Evolutionary conservation across 2,329 filamentous ascomycete species (phyloP).

Genomic region (Colletotrichum sidae): DNA sequence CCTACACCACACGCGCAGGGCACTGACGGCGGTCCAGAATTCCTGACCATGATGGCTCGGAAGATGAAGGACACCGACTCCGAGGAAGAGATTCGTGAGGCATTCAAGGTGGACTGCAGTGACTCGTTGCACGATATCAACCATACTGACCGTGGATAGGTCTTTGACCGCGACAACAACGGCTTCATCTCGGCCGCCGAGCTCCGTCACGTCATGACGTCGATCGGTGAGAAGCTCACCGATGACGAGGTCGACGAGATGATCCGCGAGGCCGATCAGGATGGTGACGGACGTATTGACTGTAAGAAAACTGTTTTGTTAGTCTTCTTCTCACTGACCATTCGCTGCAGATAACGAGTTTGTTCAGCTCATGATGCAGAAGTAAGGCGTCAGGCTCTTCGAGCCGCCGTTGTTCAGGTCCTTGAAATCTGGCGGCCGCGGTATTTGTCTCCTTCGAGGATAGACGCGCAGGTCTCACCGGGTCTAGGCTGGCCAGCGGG

Average conservation of each 20-base stretch:
- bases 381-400: constrained; percentile 63
- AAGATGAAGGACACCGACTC: constrained; percentile 96
- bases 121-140: neutral
- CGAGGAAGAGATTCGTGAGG: constrained; percentile 90
- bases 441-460: constrained; percentile 27
- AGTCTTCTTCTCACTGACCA: constrained; percentile 28
- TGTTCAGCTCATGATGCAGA: constrained; percentile 96
- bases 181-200: constrained; percentile 91
- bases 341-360: constrained; percentile 81
- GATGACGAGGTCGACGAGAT: constrained; percentile 94
- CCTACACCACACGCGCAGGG: too few species aligned
- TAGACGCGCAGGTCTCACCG: constrained; percentile 17
- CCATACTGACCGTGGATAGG: constrained; percentile 52
- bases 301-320: constrained; percentile 64
- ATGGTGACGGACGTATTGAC: constrained; percentile 89
- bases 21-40: constrained; percentile 70
- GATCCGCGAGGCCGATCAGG: constrained; percentile 92
- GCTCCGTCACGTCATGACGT: constrained; percentile 91
- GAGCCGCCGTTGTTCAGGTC: constrained; percentile 17
- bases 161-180: constrained; percentile 91
- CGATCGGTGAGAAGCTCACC: constrained; percentile 90
- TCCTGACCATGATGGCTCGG: constrained; percentile 92
- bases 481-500: constrained; percentile 24
- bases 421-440: constrained; percentile 11
- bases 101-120: constrained; percentile 76